These are phyloP conservation scores for Diaporthe helianthi DNA, from an alignment of 2,329 filamentous ascomycete genomes.

Conservation along the genomic window DNA sequence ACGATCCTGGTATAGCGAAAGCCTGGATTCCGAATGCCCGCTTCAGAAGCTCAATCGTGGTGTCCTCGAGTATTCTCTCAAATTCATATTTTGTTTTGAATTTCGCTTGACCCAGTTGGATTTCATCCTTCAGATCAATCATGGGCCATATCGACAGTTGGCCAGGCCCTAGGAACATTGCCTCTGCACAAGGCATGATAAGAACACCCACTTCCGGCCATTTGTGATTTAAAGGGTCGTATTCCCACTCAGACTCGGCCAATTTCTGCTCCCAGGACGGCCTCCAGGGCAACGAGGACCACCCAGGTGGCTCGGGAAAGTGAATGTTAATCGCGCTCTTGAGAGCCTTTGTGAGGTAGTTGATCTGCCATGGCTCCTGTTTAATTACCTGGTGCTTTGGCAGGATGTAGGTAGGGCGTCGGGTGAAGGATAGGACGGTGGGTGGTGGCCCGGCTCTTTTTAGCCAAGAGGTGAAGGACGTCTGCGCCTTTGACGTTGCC, in stretches of 20 bases:
- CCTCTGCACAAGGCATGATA: conserved; percentile 31
- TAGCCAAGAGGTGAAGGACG: conserved; percentile 17
- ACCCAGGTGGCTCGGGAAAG: conserved; percentile 26
- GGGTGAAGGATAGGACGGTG: conserved; percentile 32
- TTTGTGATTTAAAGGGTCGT: conserved; percentile 18
- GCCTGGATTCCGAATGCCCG: conserved; percentile 23
- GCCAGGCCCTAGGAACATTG: conserved; percentile 33
- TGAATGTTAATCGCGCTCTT: conserved; percentile 11
- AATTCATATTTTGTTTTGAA: conserved; percentile 26
- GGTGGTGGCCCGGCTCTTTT: conserved; percentile 29
- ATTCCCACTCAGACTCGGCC: background rate
- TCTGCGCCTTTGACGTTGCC: background rate
- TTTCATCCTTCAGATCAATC: conserved; percentile 24
- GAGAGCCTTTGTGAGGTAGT: conserved; percentile 21
- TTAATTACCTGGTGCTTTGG: conserved; percentile 2
- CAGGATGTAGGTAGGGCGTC: conserved; percentile 32
- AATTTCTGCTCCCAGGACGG: background rate
- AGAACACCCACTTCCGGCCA: conserved; percentile 27
- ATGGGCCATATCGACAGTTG: conserved; percentile 33
- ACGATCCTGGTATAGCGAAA: conserved; percentile 19
- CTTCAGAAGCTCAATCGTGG: conserved; percentile 25
- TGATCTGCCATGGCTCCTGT: conserved; percentile 21
- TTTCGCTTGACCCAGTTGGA: background rate
- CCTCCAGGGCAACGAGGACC: conserved; percentile 24
- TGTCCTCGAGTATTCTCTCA: conserved; percentile 29